Base-by-base conservation (phyloP, 2,329 filamentous ascomycete species). In the Penicillium oxalicum region DNA sequence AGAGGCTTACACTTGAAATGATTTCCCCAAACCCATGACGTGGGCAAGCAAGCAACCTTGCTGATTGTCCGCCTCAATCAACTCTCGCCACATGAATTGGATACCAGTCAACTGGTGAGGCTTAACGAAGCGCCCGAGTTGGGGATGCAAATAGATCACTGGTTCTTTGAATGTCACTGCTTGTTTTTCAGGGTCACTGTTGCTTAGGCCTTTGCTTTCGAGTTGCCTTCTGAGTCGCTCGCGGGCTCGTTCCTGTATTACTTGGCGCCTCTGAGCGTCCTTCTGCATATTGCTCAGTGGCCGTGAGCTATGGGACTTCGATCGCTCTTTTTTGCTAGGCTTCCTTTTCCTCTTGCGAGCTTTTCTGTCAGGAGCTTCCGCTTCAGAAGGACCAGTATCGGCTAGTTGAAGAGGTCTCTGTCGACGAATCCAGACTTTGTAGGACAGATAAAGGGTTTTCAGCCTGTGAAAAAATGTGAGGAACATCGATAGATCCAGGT, bases 1-100 rank as follows among this genome's bases (percentile, higher is more conserved):
- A 12, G 24, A 24, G 33, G 70, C 74, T 70, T 68, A 77, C 73
- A 89, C 81, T 70, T 95, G 90, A 84, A 95, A 89, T 0, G 90
- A 94, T 71, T 95, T 96, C 12, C 90, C 90, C 2, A 95, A 71
- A 1, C 91, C 91, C 90, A 95, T 95, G 0, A 87, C 88, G 65
- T 95, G 90, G 5, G 90, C 87, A 18, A 95, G 75, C 9, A 95
- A 76, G 62, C 88, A 94, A 2, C 90, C 90, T 66, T 90, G 83
- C 13, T 77, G 76, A 4, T 74, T 71, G 4, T 76, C 71, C 47
- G 83, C 78, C 29, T 78, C 76, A 5, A 91, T 80, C 39, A 95
- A 73, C 54, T 91, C 86, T 56, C 89, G 83, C 89, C 91, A 96
- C 74, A 96, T 80, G 67, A 95, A 95, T 9, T 84, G 83, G 18